Evolutionary conservation across 2,329 filamentous ascomycete species (phyloP).

Genomic region (Apiospora saccharicola): DNA sequence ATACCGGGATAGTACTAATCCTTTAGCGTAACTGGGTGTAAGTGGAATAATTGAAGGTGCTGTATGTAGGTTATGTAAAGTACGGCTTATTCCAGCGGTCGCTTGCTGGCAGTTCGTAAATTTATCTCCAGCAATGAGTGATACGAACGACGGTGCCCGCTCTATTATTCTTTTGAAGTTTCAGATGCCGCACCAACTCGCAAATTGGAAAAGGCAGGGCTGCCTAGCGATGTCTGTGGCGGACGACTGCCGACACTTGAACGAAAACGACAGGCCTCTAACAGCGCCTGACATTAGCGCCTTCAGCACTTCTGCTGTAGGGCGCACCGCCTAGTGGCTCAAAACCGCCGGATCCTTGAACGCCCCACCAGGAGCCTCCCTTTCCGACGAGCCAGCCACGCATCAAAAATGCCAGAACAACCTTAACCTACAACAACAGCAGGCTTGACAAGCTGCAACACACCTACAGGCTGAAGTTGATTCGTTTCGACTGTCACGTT

Average conservation of each 20-base stretch:
- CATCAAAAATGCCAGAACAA: not conserved
- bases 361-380: not conserved
- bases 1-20: too few relatives aligned
- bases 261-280: not conserved
- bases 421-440: not conserved
- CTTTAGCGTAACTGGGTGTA: too few relatives aligned
- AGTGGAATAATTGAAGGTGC: too few relatives aligned
- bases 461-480: too few relatives aligned
- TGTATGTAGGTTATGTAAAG: too few relatives aligned
- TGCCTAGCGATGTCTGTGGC: not conserved
- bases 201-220: not conserved
- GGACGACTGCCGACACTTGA: conserved; percentile 6
- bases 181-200: not conserved
- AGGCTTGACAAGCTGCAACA: not conserved
- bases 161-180: not conserved
- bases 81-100: too few relatives aligned
- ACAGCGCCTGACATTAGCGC: not conserved
- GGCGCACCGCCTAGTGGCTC: not conserved
- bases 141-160: too few relatives aligned
- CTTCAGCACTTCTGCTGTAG: not conserved
- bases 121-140: not conserved
- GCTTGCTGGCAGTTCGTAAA: too few relatives aligned
- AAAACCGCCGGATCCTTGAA: not conserved
- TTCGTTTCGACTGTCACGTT: not conserved
- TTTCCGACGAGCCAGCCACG: not conserved